Evolutionary conservation across 1,139 yeast genomes (phyloP), one percentile per base, ranked within the genome.

Genomic region (Yamadazyma membranifaciens): DNA sequence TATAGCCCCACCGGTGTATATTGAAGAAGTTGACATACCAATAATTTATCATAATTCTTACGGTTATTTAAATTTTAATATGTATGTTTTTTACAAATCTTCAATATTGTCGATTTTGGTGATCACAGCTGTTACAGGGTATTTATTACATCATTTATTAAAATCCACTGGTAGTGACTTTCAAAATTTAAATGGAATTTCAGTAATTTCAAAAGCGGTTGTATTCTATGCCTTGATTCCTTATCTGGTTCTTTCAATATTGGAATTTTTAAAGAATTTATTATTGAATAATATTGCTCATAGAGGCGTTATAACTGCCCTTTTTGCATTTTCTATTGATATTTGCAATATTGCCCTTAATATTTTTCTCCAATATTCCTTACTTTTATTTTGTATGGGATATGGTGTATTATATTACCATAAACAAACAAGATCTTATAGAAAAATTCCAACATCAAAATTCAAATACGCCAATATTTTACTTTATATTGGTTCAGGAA

Each of bases 371-470:
- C 33, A 43, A 6, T 56, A 47, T 37, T 45, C 55, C 31, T 40
- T 56, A n/a, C 55, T 65, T 28, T 41, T 66, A 26, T 65, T 68
- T 44, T 47, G 69, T 31, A 66, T 66, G 72, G 74, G 74, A 0
- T 66, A 61, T 41, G 74, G 74, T 1, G 70, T 67, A 3, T 50
- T 67, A 15, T 68, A 63, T 44, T 60, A 59, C 44, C 61, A 57
- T 32, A 50, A 51, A 31, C 59, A 58, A 2, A 54, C 67, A 13
- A 52, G 50, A 37, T 57, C 60, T 34, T 65, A 54, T 39, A 50
- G 69, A 38, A 44, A 54, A 32, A 43, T 67, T 10, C 72, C 73
- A 2, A 42, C 45, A 7, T 41, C 48, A 3, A 43, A 50, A 15
- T 40, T 51, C 39, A 52, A 46, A n/a, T 43, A 46, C 11, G 62